Conservation (phyloP, 495 filamentous ascomycete species). For the Tuber umbilicatum region DNA sequence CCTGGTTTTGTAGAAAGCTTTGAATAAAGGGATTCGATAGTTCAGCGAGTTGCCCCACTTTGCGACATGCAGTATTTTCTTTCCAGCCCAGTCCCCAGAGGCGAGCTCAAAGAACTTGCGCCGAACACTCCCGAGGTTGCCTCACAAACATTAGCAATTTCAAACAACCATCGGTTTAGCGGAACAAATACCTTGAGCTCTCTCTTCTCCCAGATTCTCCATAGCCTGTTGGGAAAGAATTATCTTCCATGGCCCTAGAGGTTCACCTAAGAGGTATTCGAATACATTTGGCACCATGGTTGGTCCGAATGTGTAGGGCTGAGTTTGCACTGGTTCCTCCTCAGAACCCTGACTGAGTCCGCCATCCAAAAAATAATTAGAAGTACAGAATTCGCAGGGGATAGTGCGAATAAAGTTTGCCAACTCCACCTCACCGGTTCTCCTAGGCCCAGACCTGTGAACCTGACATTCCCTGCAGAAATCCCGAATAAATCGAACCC, state of each 20-base stretch:
- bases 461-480: neutral
- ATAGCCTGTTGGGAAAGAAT: conserved; percentile 43
- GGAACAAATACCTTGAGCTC: neutral
- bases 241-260: conserved; percentile 46
- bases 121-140: conserved; percentile 3
- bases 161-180: neutral
- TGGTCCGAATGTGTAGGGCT: neutral
- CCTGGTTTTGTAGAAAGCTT: conserved; percentile 7
- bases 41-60: too few species aligned
- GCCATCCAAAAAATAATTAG: neutral
- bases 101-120: neutral
- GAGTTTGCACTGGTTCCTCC: too few species aligned
- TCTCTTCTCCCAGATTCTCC: conserved; percentile 23
- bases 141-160: neutral
- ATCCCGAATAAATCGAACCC: neutral
- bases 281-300: neutral
- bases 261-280: conserved; percentile 33
- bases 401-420: neutral
- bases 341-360: neutral
- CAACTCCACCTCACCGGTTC: neutral
- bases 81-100: too few species aligned
- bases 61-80: too few species aligned
- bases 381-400: neutral
- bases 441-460: neutral
- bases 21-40: conserved; percentile 16